A percentile compares a stretch with the other conserved stretches of the same genome.
Conservation (phyloP, 2,329 filamentous ascomycete species). For the Emergomyces africanus region DNA sequence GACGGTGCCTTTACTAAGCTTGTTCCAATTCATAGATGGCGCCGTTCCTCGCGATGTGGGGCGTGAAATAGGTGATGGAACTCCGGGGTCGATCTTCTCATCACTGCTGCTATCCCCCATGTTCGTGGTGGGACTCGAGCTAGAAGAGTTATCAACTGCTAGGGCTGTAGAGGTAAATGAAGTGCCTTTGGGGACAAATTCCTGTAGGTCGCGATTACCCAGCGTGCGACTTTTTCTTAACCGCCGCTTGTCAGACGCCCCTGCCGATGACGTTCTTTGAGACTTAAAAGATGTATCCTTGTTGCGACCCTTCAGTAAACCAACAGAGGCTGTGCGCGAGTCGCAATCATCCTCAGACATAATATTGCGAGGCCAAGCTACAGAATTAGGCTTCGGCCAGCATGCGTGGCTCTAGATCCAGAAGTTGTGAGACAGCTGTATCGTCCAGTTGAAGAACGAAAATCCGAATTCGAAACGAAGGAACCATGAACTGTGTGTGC, state of each 20-base stretch:
- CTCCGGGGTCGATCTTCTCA: neutral
- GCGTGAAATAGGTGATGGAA: neutral
- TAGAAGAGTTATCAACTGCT: slow-evolving; percentile 21
- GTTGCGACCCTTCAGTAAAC: slow-evolving; percentile 22
- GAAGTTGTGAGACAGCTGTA: neutral
- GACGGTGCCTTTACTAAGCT: slow-evolving; percentile 28
- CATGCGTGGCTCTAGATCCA: neutral
- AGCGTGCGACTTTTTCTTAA: slow-evolving; percentile 15
- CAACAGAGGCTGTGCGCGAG: slow-evolving; percentile 35
- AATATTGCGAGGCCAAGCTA: neutral
- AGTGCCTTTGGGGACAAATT: slow-evolving; percentile 27
- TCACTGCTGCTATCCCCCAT: slow-evolving; percentile 9
- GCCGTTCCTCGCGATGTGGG: slow-evolving; percentile 11
- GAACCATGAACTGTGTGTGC: neutral
- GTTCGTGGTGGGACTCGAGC: slow-evolving; percentile 16
- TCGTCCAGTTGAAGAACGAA: neutral
- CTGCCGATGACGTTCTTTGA: slow-evolving; percentile 13
- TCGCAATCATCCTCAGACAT: slow-evolving; percentile 23
- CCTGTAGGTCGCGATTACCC: slow-evolving; percentile 16
- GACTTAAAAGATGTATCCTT: slow-evolving; percentile 14
- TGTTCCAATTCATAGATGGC: slow-evolving; percentile 33
- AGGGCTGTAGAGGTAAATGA: slow-evolving; percentile 23
- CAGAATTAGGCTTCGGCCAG: neutral
- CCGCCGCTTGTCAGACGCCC: slow-evolving; percentile 17
- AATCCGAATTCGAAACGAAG: neutral